Evolutionary conservation across 1,284 basidiomycete species (phyloP).

Genomic region (Cystobasidium sp.): DNA sequence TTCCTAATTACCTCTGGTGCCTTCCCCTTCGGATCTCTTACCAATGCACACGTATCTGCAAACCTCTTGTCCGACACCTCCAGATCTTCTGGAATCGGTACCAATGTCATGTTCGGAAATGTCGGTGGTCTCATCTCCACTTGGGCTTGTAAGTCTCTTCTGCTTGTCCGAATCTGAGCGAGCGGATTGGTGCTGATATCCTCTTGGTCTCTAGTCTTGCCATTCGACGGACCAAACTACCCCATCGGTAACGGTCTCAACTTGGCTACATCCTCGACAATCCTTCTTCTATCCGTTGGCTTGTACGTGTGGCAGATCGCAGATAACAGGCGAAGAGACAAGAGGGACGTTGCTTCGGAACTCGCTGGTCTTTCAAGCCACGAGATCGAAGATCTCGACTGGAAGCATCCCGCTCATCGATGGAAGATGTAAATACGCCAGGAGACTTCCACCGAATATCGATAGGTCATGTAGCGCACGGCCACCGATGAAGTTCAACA

Average conservation of each 20-base stretch:
- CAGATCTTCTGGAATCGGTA: constrained; percentile 52
- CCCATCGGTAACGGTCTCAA: constrained; percentile 45
- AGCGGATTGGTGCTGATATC: background rate
- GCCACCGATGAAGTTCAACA: too few species aligned
- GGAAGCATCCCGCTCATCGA: constrained; percentile 35
- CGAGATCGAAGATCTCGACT: constrained; percentile 36
- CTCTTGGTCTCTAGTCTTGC: constrained; percentile 44
- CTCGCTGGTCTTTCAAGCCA: constrained; percentile 27
- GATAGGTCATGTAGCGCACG: background rate
- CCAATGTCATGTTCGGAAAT: constrained; percentile 54
- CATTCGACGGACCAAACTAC: constrained; percentile 22
- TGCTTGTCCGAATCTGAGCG: background rate
- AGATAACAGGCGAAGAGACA: constrained; percentile 46
- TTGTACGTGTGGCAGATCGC: constrained; percentile 43
- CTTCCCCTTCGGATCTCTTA: constrained; percentile 52
- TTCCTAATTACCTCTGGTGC: constrained; percentile 55
- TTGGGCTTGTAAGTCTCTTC: constrained; percentile 47
- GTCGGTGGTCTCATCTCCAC: constrained; percentile 52
- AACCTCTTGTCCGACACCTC: constrained; percentile 55
- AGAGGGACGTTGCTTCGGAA: constrained; percentile 12
- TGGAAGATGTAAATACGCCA: constrained; percentile 25
- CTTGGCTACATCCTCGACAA: constrained; percentile 45
- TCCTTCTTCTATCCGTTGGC: constrained; percentile 43
- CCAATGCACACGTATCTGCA: constrained; percentile 45
- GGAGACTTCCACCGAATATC: background rate